Conservation (phyloP, 2,329 filamentous ascomycete genomes). For the Apiospora phragmitis region DNA sequence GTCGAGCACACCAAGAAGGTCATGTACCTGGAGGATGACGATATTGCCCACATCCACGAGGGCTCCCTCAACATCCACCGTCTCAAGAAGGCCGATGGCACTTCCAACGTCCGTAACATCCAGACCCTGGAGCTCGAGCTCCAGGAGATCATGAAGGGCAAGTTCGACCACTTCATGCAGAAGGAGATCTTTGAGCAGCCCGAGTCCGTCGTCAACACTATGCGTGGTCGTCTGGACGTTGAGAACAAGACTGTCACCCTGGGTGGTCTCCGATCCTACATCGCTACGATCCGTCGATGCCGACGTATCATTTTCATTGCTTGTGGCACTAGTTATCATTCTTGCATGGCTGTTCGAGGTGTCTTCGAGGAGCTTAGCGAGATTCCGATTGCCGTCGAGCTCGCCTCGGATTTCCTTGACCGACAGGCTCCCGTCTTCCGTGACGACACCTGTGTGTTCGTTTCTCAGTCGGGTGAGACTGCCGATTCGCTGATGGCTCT, state of each 20-base stretch:
- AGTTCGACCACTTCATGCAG: conserved; percentile 99
- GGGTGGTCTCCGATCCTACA: conserved; percentile 94
- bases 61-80: conserved; percentile 99
- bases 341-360: conserved; percentile 98
- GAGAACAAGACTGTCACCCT: conserved; percentile 94
- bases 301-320: conserved; percentile 98
- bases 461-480: conserved; percentile 98
- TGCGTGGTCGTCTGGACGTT: conserved; percentile 95
- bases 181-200: conserved; percentile 99
- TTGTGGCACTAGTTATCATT: conserved; percentile 97
- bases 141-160: conserved; percentile 99
- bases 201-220: conserved; percentile 98
- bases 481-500: conserved; percentile 97
- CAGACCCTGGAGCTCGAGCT: conserved; percentile 98
- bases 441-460: conserved; percentile 98
- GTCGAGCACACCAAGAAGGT: conserved; percentile 99
- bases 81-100: conserved; percentile 93
- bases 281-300: conserved; percentile 93
- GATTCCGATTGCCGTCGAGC: conserved; percentile 94
- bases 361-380: conserved; percentile 97
- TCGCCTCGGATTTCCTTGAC: conserved; percentile 98
- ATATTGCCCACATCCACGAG: conserved; percentile 99
- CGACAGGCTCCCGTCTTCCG: conserved; percentile 97
- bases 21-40: conserved; percentile 98
- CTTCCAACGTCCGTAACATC: conserved; percentile 95